phyloP scores from a whole-genome alignment of 345 rosid species.

The Triadica sebifera region DNA sequence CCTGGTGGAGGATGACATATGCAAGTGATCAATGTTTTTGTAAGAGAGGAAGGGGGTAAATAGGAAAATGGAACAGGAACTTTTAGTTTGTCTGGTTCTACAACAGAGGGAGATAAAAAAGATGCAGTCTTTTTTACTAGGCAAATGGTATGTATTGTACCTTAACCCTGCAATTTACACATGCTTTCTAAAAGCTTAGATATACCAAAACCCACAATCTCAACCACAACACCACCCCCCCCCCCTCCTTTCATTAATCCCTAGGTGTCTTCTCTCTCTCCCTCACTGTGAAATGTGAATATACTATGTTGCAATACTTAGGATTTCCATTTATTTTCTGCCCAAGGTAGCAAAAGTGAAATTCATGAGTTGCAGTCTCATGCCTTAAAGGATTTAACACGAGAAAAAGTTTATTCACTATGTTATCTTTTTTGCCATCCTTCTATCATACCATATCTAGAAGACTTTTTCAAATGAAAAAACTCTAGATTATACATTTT shows the following conservation, averaged over 20 bases:
- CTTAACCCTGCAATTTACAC: conserved; percentile 37
- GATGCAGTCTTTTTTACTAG: conserved; percentile 38
- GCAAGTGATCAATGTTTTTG: conserved; percentile 21
- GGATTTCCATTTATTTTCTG: conserved; percentile 5
- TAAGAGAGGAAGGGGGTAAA: background rate
- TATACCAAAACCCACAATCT: conserved; percentile 21
- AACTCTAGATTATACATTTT: no score
- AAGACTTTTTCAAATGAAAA: no score
- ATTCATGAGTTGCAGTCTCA: background rate
- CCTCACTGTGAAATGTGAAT: conserved; percentile 21
- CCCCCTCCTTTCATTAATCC: conserved; percentile 45
- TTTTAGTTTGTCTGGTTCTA: conserved; percentile 55
- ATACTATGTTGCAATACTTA: conserved; percentile 14
- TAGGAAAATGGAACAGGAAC: conserved; percentile 36
- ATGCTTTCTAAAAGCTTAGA: conserved; percentile 62
- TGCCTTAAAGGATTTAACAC: no score
- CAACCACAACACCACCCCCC: background rate
- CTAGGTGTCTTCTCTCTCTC: conserved; percentile 25
- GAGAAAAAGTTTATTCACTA: no score
- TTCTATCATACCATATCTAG: background rate
- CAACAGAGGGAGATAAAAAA: conserved; percentile 27
- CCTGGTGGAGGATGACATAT: conserved; percentile 46
- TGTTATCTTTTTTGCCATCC: background rate
- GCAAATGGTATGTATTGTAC: conserved; percentile 55
- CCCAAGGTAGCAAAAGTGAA: background rate